Evolutionary conservation across 371 early-diverging fungal species (phyloP).

Genomic region (Mucor saturninus): DNA sequence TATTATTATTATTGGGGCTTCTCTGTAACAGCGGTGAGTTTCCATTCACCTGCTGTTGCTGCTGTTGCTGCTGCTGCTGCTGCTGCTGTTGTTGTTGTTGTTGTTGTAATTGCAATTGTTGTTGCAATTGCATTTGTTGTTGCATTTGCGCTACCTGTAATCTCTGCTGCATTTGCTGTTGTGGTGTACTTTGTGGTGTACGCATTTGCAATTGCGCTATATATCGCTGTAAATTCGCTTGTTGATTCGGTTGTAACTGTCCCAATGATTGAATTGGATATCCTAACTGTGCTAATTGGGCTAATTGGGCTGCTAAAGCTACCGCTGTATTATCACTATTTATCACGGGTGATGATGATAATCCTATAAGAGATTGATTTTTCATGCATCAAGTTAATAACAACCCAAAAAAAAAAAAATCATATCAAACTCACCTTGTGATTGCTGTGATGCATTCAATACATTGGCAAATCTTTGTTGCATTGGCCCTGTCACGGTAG

Average conservation of each 20-base stretch:
- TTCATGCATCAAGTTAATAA: neutral
- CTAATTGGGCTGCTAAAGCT: slow-evolving; percentile 33
- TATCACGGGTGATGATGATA: slow-evolving; percentile 32
- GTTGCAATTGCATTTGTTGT: slow-evolving; percentile 27
- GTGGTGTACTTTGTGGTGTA: slow-evolving; percentile 8
- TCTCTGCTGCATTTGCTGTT: slow-evolving; percentile 27
- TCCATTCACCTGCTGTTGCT: slow-evolving; percentile 7
- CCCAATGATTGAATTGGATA: slow-evolving; percentile 33
- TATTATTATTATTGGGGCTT: slow-evolving; percentile 14
- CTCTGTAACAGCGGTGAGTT: slow-evolving; percentile 23
- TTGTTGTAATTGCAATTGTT: slow-evolving; percentile 27
- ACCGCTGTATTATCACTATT: slow-evolving; percentile 26
- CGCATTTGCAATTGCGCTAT: slow-evolving; percentile 47
- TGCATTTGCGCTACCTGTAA: slow-evolving; percentile 25
- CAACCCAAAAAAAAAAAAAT: neutral
- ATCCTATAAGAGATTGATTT: slow-evolving; percentile 1
- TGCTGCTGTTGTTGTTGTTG: slow-evolving; percentile 20
- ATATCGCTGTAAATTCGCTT: slow-evolving; percentile 47
- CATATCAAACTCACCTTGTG: slow-evolving; percentile 22
- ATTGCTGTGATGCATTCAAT: slow-evolving; percentile 21
- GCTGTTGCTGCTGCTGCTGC: slow-evolving; percentile 18
- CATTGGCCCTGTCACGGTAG: slow-evolving; percentile 29
- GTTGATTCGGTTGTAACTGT: slow-evolving; percentile 42
- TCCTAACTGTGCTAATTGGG: slow-evolving; percentile 47
- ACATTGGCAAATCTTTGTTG: slow-evolving; percentile 39